These are phyloP conservation scores for Sonneratia caseolaris DNA, from an alignment of 345 rosid genomes.

Conservation along the genomic window DNA sequence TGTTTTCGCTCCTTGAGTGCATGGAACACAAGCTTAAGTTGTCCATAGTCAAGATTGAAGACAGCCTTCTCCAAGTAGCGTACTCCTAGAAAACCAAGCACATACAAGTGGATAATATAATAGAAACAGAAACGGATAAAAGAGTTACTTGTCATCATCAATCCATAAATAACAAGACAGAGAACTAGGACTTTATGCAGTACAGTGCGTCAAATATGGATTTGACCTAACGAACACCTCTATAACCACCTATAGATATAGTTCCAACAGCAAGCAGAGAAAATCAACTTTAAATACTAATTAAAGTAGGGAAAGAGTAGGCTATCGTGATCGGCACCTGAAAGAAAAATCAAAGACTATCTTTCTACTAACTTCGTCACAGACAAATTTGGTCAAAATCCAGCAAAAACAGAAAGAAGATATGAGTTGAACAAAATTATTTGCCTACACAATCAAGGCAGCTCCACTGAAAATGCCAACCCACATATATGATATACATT, in stretches of 20 bases:
- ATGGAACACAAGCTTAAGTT: slow-evolving; percentile 83
- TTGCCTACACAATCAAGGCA: not conserved
- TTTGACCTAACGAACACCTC: not conserved
- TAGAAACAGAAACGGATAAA: not conserved
- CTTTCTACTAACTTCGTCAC: not conserved
- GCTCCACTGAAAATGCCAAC: not conserved
- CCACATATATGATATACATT: not conserved
- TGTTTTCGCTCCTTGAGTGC: slow-evolving; percentile 95
- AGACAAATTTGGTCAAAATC: not conserved
- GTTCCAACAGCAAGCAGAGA: not conserved
- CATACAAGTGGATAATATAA: not conserved
- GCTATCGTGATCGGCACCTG: not conserved
- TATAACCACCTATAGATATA: too few relatives aligned
- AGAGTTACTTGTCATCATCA: not conserved
- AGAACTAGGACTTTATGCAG: not conserved
- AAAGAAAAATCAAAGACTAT: not conserved
- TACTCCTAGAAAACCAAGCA: slow-evolving; percentile 41
- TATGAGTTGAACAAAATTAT: not conserved
- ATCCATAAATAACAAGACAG: not conserved
- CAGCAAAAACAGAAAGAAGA: not conserved
- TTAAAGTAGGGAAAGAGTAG: not conserved
- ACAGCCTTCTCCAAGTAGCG: slow-evolving; percentile 98
- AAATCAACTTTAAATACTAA: not conserved
- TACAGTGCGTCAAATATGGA: not conserved
- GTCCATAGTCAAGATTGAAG: slow-evolving; percentile 90